Conservation (phyloP, 2,329 filamentous ascomycete species). For the Alternaria longipes region DNA sequence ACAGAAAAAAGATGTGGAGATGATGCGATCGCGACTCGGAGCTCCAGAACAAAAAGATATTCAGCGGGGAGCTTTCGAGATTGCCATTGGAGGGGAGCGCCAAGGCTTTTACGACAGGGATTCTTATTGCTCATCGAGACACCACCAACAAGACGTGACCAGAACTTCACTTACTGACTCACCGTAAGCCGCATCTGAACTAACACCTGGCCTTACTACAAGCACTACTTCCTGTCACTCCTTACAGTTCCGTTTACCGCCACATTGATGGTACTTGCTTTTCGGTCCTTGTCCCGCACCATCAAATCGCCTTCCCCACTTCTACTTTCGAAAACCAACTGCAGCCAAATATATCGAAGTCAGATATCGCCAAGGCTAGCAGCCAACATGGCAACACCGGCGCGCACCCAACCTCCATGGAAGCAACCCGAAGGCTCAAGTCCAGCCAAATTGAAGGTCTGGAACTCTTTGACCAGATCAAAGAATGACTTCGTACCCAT, state of each 20-base stretch:
- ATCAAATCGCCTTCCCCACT: conserved; percentile 37
- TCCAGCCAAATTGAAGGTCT: conserved; percentile 72
- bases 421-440: conserved; percentile 49
- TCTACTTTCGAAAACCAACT: conserved; percentile 24
- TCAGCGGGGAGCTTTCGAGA: conserved; percentile 37
- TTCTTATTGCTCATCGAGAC: conserved; percentile 5
- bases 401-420: conserved; percentile 53
- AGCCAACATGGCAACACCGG: conserved; percentile 46
- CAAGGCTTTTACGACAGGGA: conserved; percentile 36
- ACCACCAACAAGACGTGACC: conserved; percentile 23
- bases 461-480: conserved; percentile 79
- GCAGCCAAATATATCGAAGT: conserved; percentile 14
- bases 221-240: conserved; percentile 26
- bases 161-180: conserved; percentile 32
- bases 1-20: conserved; percentile 2
- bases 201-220: conserved; percentile 25
- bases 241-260: conserved; percentile 20
- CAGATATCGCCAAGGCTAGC: conserved; percentile 14
- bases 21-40: conserved; percentile 9
- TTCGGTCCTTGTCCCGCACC: conserved; percentile 37
- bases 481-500: conserved; percentile 80
- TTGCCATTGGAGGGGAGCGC: conserved; percentile 38
- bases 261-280: conserved; percentile 47
- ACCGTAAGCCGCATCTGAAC: conserved; percentile 23
- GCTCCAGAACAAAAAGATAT: conserved; percentile 23